phyloP scores from a whole-genome alignment of 768 basidiomycete species.

The Phylloporus sp. region DNA sequence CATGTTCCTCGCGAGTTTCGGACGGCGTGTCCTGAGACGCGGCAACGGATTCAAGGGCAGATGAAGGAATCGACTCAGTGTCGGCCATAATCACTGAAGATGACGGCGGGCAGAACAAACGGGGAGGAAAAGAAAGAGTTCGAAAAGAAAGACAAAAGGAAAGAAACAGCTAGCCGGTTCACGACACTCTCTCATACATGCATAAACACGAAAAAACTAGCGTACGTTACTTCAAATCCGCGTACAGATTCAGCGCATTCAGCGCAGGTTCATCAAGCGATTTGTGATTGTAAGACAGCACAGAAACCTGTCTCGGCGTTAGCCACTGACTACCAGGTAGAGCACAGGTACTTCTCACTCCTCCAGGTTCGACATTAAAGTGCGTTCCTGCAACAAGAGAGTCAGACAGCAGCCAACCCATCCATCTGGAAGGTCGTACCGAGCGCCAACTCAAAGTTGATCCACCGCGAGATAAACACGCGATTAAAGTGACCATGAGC shows the following conservation, averaged over 20 bases:
- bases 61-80: constrained; percentile 24
- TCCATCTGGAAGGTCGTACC: constrained; percentile 36
- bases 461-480: constrained; percentile 79
- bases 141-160: constrained; percentile 6
- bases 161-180: constrained; percentile 10
- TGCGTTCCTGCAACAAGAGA: constrained; percentile 54
- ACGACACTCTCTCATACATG: constrained; percentile 14
- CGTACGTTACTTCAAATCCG: constrained; percentile 32
- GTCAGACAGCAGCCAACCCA: constrained; percentile 7
- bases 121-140: constrained; percentile 9
- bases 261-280: constrained; percentile 74
- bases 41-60: constrained; percentile 20
- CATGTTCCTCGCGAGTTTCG: constrained; percentile 36
- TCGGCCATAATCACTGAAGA: constrained; percentile 36
- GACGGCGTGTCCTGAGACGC: constrained; percentile 18
- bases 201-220: constrained; percentile 17
- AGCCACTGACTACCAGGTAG: neutral
- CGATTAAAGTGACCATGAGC: constrained; percentile 85
- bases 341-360: constrained; percentile 42
- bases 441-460: constrained; percentile 56
- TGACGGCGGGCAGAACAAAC: constrained; percentile 10
- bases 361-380: constrained; percentile 83
- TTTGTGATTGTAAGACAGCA: constrained; percentile 82
- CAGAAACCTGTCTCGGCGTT: constrained; percentile 51
- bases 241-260: constrained; percentile 69